phyloP scores from a whole-genome alignment of 768 basidiomycete species.

The Naematelia aurantialba region DNA sequence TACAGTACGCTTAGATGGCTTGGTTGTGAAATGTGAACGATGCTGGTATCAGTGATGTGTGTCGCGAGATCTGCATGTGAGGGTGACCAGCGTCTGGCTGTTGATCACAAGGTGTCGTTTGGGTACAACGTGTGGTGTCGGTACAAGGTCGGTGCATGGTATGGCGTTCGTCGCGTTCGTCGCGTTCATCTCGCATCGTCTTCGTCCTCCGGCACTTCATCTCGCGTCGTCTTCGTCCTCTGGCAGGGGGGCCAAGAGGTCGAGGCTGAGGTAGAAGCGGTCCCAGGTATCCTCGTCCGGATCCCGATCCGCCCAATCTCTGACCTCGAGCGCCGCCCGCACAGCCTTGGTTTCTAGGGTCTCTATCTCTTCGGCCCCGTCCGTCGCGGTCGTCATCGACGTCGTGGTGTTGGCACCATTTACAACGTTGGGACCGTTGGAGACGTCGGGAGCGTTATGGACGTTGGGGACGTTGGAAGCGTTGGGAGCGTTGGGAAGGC shows the following conservation, averaged over 20 bases:
- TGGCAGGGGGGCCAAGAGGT: slow-evolving; percentile 20
- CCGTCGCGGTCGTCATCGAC: not conserved
- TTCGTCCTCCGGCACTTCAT: not conserved
- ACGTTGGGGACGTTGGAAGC: not conserved
- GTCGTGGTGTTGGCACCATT: not conserved
- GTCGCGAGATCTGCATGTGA: not conserved
- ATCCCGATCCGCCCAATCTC: slow-evolving; percentile 24
- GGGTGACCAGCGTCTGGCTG: too few relatives aligned
- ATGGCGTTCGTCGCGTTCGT: not conserved
- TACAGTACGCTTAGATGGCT: too few relatives aligned
- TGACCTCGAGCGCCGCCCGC: slow-evolving; percentile 19
- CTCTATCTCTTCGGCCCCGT: slow-evolving; percentile 5
- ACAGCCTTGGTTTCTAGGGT: slow-evolving; percentile 8
- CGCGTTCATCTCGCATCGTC: too few relatives aligned
- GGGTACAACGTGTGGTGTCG: too few relatives aligned
- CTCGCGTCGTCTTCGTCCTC: not conserved
- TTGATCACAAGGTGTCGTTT: too few relatives aligned
- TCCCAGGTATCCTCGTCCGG: slow-evolving; percentile 44
- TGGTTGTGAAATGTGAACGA: too few relatives aligned
- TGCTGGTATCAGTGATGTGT: too few relatives aligned
- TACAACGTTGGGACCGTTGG: too few relatives aligned
- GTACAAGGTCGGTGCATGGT: too few relatives aligned
- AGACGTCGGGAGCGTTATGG: too few relatives aligned
- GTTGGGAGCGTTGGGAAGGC: too few relatives aligned
- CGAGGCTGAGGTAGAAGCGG: slow-evolving; percentile 42